These are phyloP conservation scores for Chaetomiaceae sp. DNA, from an alignment of 2,329 filamentous ascomycete species.

Conservation along the genomic window DNA sequence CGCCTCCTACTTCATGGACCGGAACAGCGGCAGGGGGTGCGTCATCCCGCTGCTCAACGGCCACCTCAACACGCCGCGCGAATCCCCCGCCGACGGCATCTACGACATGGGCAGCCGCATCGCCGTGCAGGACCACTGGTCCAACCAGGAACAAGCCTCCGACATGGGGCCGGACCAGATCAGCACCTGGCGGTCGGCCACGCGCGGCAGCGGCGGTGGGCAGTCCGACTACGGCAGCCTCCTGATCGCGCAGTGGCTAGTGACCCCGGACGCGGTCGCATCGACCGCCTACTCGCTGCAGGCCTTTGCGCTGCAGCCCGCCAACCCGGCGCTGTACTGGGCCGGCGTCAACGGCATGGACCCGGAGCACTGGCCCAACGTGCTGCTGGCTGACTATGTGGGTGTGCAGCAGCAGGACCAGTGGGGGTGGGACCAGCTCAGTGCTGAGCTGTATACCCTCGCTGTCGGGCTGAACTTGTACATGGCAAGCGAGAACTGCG, in stretches of 20 bases:
- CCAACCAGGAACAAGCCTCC: conserved; percentile 19
- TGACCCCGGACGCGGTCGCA: conserved; percentile 25
- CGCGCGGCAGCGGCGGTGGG: conserved; percentile 12
- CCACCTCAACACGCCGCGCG: conserved; percentile 19
- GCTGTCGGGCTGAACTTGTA: conserved; percentile 30
- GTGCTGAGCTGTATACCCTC: conserved; percentile 30
- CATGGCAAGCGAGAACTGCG: conserved; percentile 31
- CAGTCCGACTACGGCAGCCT: conserved; percentile 20
- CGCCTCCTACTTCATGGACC: conserved; percentile 28
- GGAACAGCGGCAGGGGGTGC: conserved; percentile 29
- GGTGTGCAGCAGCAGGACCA: conserved; percentile 26
- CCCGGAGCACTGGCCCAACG: conserved; percentile 27
- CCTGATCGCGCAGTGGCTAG: conserved; percentile 30
- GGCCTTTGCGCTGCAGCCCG: conserved; percentile 28
- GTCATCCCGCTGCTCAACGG: conserved; percentile 29
- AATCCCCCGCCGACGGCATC: conserved; percentile 27
- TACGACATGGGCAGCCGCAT: conserved; percentile 26
- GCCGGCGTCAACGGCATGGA: conserved; percentile 23
- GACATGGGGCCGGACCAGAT: conserved; percentile 18
- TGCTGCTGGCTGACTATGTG: conserved; percentile 30
- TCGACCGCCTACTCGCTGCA: conserved; percentile 25
- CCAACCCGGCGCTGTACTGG: conserved; percentile 33
- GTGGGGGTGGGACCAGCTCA: conserved; percentile 25
- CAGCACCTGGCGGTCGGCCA: conserved; percentile 17
- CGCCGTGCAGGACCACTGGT: conserved; percentile 28